These are phyloP conservation scores for Larix kaempferi DNA, from an alignment of 75 land plant species.

Conservation along the genomic window DNA sequence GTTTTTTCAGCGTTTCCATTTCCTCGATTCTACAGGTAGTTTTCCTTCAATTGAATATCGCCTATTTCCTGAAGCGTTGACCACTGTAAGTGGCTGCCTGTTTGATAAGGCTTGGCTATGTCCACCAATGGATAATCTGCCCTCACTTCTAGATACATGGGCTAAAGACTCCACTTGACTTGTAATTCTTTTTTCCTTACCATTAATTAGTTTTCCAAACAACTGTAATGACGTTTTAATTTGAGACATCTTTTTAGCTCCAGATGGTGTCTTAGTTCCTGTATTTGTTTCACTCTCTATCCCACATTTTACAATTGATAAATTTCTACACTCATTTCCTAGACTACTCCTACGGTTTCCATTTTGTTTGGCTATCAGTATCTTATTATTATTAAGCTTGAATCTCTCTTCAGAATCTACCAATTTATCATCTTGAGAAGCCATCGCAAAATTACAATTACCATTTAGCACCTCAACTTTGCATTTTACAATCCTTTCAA, in stretches of 20 bases:
- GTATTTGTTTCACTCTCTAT: too few species aligned
- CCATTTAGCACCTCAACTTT: slow-evolving; percentile 8
- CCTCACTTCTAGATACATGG: not conserved
- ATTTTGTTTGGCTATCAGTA: not conserved
- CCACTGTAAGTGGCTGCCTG: not conserved
- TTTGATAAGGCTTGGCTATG: not conserved
- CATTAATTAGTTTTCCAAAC: slow-evolving; percentile 59
- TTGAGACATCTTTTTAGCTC: slow-evolving; percentile 32
- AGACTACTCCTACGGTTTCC: not conserved
- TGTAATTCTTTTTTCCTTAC: slow-evolving; percentile 25
- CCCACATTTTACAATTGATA: not conserved
- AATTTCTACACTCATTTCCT: not conserved
- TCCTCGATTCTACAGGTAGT: not conserved
- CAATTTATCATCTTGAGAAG: not conserved
- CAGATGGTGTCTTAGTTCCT: not conserved
- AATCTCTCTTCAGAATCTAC: not conserved
- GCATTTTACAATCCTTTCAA: slow-evolving; percentile 25
- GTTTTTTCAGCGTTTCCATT: too few species aligned
- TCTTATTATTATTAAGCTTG: not conserved
- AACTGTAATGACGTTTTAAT: slow-evolving; percentile 44
- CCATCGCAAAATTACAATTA: not conserved
- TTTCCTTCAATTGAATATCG: not conserved
- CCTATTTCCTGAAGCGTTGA: not conserved
- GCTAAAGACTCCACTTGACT: not conserved
- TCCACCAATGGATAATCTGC: not conserved